Evolutionary conservation across 179 eudicot species (phyloP), one percentile per base, ranked within the genome.

Genomic region (Gypsophila paniculata): DNA sequence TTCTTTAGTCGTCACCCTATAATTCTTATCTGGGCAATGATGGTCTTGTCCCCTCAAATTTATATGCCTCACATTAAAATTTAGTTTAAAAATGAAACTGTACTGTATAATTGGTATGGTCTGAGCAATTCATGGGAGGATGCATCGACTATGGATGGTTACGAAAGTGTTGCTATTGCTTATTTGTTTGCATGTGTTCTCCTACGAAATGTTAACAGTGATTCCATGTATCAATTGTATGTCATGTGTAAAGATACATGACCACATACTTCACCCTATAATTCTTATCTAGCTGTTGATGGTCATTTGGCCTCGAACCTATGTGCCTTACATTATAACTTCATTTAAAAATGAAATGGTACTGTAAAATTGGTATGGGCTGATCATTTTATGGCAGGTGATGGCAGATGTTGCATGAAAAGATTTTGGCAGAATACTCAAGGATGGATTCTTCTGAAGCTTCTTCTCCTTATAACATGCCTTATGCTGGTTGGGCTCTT

Each of bases 351-450:
- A 26, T 44, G 60, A 46, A 19, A 32, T 49, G 32, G 18, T 59
- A 26, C n/a, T 15, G 36, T 71, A 55, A 70, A 76, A 74, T 68
- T 48, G 66, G 48, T 75, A 82, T 82, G 81, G 76, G 74, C 97
- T 93, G 85, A 93, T 91, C 88, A 88, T 79, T 77, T 75, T 75
- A 70, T 86, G 93, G 91, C 96, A 93, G 98, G 91, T 88, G 96
- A 85, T 91, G 93, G 85, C 96, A 93, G 98, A 88, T 84, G 44
- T 85, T 77, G 62, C 84, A 83, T 77, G 88, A 88, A 75, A 88
- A 77, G 78, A 76, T 85, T 75, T 72, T 91, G 75, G 73, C 78
- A 73, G 85, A 85, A 72, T 85, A 86, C 42, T 82, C 87, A 38
- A 83, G 76, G 76, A 71, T 84, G 82, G 91, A 89, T 78, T 61